phyloP scores from a whole-genome alignment of 345 rosid genomes.

The Cardamine resedifolia region DNA sequence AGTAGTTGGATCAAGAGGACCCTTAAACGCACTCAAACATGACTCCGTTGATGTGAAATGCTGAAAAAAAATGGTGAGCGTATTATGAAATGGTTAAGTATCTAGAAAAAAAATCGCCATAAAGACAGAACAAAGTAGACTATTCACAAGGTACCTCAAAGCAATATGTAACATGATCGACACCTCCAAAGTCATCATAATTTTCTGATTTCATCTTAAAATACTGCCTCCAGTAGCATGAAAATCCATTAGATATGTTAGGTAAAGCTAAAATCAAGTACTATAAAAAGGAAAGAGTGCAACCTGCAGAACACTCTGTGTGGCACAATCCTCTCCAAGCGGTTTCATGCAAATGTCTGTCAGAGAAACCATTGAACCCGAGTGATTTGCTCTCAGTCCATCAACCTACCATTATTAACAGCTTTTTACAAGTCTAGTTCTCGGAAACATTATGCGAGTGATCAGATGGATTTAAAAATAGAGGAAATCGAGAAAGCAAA shows the following conservation, averaged over 20 bases:
- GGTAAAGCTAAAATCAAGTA: background rate
- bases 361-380: conserved; percentile 78
- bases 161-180: conserved; percentile 87
- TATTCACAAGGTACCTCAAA: conserved; percentile 61
- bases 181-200: conserved; percentile 64
- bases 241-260: conserved; percentile 20
- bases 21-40: conserved; percentile 95
- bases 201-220: conserved; percentile 83
- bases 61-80: conserved; percentile 45
- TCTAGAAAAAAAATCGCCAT: background rate
- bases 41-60: conserved; percentile 84
- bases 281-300: conserved; percentile 9
- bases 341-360: conserved; percentile 96
- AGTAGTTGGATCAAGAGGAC: conserved; percentile 94
- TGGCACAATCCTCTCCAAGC: conserved; percentile 90
- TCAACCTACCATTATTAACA: conserved; percentile 61
- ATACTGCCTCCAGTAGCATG: conserved; percentile 51
- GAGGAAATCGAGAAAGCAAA: conserved; percentile 1
- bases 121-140: background rate
- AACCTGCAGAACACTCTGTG: conserved; percentile 95
- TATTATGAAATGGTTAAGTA: conserved; percentile 1
- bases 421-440: background rate
- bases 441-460: background rate
- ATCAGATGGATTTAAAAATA: background rate
- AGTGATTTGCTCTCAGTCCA: conserved; percentile 74